Conservation (phyloP, 176 grass and related monocot genomes). For the Ampelocalamus luodianensis region DNA sequence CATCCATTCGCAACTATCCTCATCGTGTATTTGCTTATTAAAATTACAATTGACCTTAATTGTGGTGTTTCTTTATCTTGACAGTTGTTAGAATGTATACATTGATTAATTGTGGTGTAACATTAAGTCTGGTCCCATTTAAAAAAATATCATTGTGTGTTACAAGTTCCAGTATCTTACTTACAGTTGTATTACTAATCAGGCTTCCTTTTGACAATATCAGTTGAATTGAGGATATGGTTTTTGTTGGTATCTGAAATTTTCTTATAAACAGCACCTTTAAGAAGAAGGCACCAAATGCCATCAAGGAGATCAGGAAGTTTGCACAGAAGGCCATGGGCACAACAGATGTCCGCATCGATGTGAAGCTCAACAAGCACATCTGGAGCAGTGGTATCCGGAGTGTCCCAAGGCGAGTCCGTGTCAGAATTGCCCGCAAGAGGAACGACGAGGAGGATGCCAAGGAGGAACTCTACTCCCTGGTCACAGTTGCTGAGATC, state of each 20-base stretch:
- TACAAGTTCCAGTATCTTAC: background rate
- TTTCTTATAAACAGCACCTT: conserved; percentile 63
- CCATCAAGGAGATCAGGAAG: conserved; percentile 91
- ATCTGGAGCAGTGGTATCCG: conserved; percentile 90
- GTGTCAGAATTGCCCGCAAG: conserved; percentile 88
- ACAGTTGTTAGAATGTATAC: background rate
- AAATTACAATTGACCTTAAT: background rate
- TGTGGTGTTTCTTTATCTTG: background rate
- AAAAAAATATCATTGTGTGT: fast-evolving
- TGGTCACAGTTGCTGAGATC: conserved; percentile 84
- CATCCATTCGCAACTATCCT: background rate
- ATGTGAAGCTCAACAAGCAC: conserved; percentile 98
- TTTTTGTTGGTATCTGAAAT: background rate
- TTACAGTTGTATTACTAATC: background rate
- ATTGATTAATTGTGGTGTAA: background rate
- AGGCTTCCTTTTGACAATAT: background rate
- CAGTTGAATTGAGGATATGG: background rate
- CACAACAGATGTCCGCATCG: conserved; percentile 67
- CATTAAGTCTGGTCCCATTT: background rate
- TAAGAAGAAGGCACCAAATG: conserved; percentile 95
- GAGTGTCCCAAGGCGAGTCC: conserved; percentile 78
- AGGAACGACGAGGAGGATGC: conserved; percentile 88
- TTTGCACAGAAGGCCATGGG: conserved; percentile 93
- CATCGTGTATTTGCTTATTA: background rate
- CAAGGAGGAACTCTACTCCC: conserved; percentile 89